Evolutionary conservation across 2,329 filamentous ascomycete genomes (phyloP), one percentile per base, ranked within the genome.

Genomic region (Pestalotiopsis fici): DNA sequence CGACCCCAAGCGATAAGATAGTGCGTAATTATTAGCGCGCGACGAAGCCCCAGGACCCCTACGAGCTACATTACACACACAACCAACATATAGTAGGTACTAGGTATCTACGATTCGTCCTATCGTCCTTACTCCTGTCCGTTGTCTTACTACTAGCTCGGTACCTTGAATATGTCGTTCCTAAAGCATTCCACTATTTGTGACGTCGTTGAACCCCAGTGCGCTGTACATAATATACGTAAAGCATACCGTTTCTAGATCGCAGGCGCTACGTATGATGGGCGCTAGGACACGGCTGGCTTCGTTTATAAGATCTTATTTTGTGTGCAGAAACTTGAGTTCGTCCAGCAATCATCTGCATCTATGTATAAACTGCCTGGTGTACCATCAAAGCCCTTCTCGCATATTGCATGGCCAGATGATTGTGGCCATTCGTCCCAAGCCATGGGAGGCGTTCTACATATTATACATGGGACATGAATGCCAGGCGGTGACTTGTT

Each of bases 1-100:
- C 21, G 55, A 9, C 43, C 18, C 43, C 43, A 25, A n/a, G 47
- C 65, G 65, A 57, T 64, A 66, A 66, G 65, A 66, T 62, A 62
- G 54, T 12, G 54, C n/a, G n/a, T 60, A 6, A 21, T 35, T 23
- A 12, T 35, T 15, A 54, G 27, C 61, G 61, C 61, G 61, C 27
- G 21, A 31, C 27, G 11, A 27, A 6, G 13, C 25, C 28, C 57
- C 28, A 21, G n/a, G 31, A 60, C 25, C 31, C 27, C 57, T 59
- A 35, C 27, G 12, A 35, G 35, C 27, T 59, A 35, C 56, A 15
- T 21, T 35, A 59, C 11, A 11, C n/a, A n/a, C 11, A 56, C 50
- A 21, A 21, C 50, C n/a, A n/a, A n/a, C n/a, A n/a, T n/a, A n/a
- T n/a, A n/a, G n/a, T n/a, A n/a, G n/a, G n/a, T n/a, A n/a, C n/a